Percentiles rank a stretch among this genome's conserved stretches.
Evolutionary conservation across 305 asterid species (phyloP).

Genomic region (Ajuga reptans): DNA sequence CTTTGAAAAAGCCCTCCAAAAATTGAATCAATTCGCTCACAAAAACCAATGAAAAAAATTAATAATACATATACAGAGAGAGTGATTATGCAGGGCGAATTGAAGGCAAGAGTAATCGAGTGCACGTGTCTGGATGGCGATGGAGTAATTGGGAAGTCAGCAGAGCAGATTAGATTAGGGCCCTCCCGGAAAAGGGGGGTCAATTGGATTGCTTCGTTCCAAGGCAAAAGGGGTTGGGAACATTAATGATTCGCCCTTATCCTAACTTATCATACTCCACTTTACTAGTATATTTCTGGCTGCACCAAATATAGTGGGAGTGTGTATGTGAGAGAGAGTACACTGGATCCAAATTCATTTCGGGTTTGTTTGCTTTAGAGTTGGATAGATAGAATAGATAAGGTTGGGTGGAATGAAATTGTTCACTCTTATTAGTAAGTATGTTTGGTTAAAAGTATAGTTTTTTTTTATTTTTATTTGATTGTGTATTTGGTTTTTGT

Average conservation of each 20-base stretch:
- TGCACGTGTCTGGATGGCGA: slow-evolving; percentile 34
- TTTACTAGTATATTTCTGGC: too few relatives aligned
- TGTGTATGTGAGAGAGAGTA: too few relatives aligned
- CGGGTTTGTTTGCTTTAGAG: too few relatives aligned
- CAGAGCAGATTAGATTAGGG: slow-evolving; percentile 5
- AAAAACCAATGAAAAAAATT: neutral
- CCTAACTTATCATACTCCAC: neutral
- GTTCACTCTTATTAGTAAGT: too few relatives aligned
- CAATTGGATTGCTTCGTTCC: slow-evolving; percentile 16
- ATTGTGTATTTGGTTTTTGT: too few relatives aligned
- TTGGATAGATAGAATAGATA: too few relatives aligned
- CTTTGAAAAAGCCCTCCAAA: slow-evolving; percentile 32
- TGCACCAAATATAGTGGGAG: too few relatives aligned
- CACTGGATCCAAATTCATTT: too few relatives aligned
- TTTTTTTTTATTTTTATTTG: too few relatives aligned
- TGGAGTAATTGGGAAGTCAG: slow-evolving; percentile 25
- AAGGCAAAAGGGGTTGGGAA: neutral
- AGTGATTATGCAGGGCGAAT: slow-evolving; percentile 20
- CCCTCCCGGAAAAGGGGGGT: neutral
- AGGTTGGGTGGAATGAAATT: too few relatives aligned
- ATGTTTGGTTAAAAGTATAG: too few relatives aligned
- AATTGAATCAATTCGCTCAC: slow-evolving; percentile 13
- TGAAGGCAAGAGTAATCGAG: slow-evolving; percentile 13
- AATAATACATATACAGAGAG: neutral
- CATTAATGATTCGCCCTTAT: neutral